Base-by-base conservation (phyloP, 768 basidiomycete genomes). In the Amanita subjunquillea region DNA sequence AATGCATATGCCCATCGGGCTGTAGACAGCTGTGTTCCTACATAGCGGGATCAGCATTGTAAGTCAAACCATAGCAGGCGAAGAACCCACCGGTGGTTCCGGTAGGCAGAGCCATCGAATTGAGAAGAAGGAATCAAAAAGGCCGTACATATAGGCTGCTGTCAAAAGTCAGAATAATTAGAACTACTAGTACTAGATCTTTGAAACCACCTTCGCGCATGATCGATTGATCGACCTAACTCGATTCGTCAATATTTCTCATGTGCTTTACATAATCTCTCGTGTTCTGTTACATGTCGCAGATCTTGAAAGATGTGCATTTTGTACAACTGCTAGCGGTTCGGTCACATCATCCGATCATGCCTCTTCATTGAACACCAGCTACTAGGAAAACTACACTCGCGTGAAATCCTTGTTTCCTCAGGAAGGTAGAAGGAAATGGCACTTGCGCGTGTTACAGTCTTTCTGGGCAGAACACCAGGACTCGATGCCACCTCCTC, bases 1-100 rank as follows among this genome's bases (percentile, higher is more conserved):
- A 85, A 88, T 6, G 85, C 73, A 61, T 75, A 82, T 25, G 65
- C 67, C 75, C 75, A 82, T 58, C 70, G 68, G 43, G 62, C 68
- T 56, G 64, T 67, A n/a, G 64, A 65, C 54, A 79, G 65, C 55
- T 78, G 69, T 48, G 74, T 62, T 48, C 70, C 76, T 72, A 49
- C 43, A 9, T 6, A 30, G 45, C 1, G 4, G 3, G 44, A 53
- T n/a, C n/a, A n/a, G 17, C 15, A 6, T 12, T 22, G n/a, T 20
- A 20, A 34, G 34, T 34, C 13, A 12, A 9, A 34, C 32, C 5
- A 17, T 3, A 6, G 4, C 12, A 17, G 5, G 17, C 17, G 9
- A 40, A 4, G 1, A 20, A 51, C 29, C 9, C 27, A 53, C 51
- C 44, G 2, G 51, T 45, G 23, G 51, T 53, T 20, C 51, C 51